Percentiles rank a stretch among this genome's conserved stretches.
Evolutionary conservation across 202 grass and related monocot genomes (phyloP).

Genomic region (Panicum virgatum): DNA sequence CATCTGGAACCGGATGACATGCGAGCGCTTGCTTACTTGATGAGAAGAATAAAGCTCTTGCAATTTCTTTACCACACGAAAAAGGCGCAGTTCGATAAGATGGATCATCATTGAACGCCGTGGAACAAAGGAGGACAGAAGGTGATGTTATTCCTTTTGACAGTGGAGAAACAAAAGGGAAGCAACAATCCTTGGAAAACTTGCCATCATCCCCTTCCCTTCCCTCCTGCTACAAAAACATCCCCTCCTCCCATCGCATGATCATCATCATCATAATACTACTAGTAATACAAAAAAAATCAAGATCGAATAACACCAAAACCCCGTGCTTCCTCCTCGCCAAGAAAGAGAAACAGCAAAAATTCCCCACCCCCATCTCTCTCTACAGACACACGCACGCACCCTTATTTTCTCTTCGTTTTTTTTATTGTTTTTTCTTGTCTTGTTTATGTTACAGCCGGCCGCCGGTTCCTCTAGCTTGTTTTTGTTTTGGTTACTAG

Average conservation of each 20-base stretch:
- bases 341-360: slow-evolving; percentile 19
- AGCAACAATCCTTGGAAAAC: slow-evolving; percentile 39
- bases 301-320: background rate
- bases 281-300: background rate
- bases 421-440: background rate
- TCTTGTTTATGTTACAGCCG: slow-evolving; percentile 28
- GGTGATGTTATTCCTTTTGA: slow-evolving; percentile 11
- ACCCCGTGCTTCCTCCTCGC: background rate
- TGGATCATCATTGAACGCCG: background rate
- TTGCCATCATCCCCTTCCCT: slow-evolving; percentile 7
- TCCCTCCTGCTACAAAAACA: background rate
- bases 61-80: too few relatives aligned
- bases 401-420: background rate
- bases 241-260: background rate
- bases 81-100: too few relatives aligned
- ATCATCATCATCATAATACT: background rate
- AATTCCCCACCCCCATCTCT: background rate
- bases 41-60: background rate
- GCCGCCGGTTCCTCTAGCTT: background rate
- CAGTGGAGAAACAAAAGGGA: background rate
- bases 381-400: slow-evolving; percentile 17
- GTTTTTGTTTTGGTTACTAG: background rate
- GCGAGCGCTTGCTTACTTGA: background rate
- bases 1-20: background rate
- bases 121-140: background rate